Evolutionary conservation across 371 early-diverging fungal genomes (phyloP).

Genomic region (Actinomucor elegans): DNA sequence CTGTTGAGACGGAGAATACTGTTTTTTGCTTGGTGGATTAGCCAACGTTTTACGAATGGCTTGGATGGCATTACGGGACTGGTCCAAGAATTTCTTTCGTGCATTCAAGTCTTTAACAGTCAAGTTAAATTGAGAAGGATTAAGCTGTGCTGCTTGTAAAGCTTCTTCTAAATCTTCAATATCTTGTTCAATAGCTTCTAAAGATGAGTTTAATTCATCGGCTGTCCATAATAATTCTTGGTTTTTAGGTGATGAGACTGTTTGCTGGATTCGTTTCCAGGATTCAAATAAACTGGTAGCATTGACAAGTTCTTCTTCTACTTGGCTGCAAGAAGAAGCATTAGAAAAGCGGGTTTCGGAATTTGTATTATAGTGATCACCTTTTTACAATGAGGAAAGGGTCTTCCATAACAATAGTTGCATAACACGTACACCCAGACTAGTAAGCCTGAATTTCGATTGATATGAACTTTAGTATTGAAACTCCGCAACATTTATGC

Average conservation of each 20-base stretch:
- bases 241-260: conserved; percentile 61
- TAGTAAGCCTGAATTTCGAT: no score
- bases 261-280: conserved; percentile 64
- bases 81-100: conserved; percentile 47
- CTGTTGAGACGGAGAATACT: conserved; percentile 3
- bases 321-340: conserved; percentile 42
- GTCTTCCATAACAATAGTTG: conserved; percentile 35
- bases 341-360: not conserved
- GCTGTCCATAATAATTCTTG: conserved; percentile 64
- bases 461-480: no score
- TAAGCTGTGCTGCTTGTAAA: conserved; percentile 46
- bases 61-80: conserved; percentile 41
- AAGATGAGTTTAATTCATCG: conserved; percentile 50
- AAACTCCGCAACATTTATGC: no score
- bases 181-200: conserved; percentile 56
- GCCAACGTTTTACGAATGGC: conserved; percentile 44
- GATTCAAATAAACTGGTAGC: conserved; percentile 53
- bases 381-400: conserved; percentile 25
- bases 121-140: conserved; percentile 54
- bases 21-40: conserved; percentile 32
- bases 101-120: conserved; percentile 44
- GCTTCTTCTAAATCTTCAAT: conserved; percentile 62
- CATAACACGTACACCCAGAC: no score
- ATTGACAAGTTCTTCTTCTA: conserved; percentile 48
- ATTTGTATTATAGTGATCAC: not conserved